phyloP scores from a whole-genome alignment of 148 eudicot genomes.

The Cornus suecica region DNA sequence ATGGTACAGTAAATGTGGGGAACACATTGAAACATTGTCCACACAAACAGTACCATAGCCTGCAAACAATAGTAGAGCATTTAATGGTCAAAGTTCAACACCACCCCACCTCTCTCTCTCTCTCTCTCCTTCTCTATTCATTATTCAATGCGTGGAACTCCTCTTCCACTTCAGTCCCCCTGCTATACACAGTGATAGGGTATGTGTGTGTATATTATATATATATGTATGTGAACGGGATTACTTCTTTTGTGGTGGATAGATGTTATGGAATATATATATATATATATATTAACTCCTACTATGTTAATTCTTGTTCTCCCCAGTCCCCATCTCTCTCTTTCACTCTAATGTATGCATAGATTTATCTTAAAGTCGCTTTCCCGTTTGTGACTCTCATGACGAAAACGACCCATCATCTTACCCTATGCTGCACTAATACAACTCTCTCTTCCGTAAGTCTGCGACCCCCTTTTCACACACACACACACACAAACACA shows the following conservation, averaged over 20 bases:
- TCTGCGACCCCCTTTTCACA: not conserved
- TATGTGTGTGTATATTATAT: too few relatives aligned
- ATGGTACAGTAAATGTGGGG: not conserved
- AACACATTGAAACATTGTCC: not conserved
- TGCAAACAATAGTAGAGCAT: not conserved
- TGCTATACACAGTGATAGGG: too few relatives aligned
- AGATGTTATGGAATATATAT: not conserved
- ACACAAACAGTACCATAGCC: not conserved
- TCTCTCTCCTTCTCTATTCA: too few relatives aligned
- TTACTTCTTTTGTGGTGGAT: not conserved
- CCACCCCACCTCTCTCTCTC: not conserved
- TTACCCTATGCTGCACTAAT: constrained; percentile 4
- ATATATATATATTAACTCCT: not conserved
- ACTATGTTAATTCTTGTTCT: not conserved
- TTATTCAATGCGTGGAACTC: not conserved
- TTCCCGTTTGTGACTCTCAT: constrained; percentile 71
- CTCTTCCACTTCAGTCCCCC: not conserved
- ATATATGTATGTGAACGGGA: not conserved
- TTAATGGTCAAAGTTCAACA: not conserved
- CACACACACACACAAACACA: too few relatives aligned
- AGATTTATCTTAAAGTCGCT: constrained; percentile 55
- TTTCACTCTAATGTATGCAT: not conserved
- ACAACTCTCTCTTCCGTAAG: constrained; percentile 8
- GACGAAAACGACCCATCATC: constrained; percentile 69
- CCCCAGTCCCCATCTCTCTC: not conserved